Evolutionary conservation across 139 green algal species (phyloP).

Genomic region (Chlamydomonas schloesseri): DNA sequence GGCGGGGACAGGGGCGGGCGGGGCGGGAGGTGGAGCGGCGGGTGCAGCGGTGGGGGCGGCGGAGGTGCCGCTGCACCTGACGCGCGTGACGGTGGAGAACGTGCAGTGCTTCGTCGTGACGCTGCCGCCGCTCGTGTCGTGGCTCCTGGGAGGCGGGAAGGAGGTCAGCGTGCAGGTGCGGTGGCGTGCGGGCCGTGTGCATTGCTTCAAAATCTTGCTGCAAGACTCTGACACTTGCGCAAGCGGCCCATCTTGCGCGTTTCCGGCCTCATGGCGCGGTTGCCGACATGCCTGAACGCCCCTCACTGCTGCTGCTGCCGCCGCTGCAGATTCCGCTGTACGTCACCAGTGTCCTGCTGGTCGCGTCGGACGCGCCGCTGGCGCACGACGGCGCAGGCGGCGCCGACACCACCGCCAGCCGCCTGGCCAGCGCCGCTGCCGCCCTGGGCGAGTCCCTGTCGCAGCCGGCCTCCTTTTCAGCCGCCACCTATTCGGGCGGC

Average conservation of each 20-base stretch:
- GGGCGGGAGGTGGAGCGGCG: not conserved
- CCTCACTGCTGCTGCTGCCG: no score
- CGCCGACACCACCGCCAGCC: not conserved
- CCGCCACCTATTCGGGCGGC: not conserved
- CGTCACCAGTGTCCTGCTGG: slow-evolving; percentile 24
- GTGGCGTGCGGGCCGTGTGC: not conserved
- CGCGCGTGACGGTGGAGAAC: slow-evolving; percentile 28
- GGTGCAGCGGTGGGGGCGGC: no score
- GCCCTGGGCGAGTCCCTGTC: not conserved
- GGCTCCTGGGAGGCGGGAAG: slow-evolving; percentile 35
- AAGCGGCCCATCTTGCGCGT: no score
- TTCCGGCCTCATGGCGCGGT: no score
- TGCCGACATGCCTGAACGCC: no score
- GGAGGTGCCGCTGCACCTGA: not conserved
- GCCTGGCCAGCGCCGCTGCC: slow-evolving; percentile 19
- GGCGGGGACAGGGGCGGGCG: not conserved
- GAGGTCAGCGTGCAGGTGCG: not conserved
- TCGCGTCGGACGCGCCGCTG: slow-evolving; percentile 21
- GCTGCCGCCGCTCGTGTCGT: not conserved
- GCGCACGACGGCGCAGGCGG: not conserved
- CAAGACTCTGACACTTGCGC: no score
- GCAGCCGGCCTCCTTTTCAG: no score
- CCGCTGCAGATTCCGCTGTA: slow-evolving; percentile 20
- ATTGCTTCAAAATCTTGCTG: no score
- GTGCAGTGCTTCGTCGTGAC: slow-evolving; percentile 31